phyloP scores from a whole-genome alignment of 2,329 filamentous ascomycete species.

The Colletotrichum euphorbiae region DNA sequence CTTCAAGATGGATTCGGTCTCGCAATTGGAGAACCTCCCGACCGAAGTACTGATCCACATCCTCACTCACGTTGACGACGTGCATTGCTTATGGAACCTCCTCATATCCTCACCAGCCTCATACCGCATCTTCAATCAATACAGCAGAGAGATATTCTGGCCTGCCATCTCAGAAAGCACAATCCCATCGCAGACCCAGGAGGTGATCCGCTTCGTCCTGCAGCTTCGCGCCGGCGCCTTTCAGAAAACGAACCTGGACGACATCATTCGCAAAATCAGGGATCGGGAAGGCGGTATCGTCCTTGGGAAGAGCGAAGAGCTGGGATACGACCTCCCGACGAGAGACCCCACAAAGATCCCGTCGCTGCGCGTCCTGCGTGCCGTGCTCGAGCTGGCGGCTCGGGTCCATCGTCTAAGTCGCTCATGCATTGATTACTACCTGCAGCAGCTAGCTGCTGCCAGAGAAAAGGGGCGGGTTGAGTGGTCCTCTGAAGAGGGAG shows the following conservation, averaged over 20 bases:
- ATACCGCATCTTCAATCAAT: constrained; percentile 21
- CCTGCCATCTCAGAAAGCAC: background rate
- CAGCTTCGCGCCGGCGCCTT: constrained; percentile 24
- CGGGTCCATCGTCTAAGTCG: constrained; percentile 16
- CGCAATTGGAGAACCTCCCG: constrained; percentile 17
- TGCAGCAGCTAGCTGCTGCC: background rate
- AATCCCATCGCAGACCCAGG: constrained; percentile 24
- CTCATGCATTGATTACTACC: constrained; percentile 7
- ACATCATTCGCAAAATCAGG: constrained; percentile 10
- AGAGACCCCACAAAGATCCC: background rate
- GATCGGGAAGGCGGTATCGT: constrained; percentile 31
- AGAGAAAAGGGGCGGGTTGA: background rate
- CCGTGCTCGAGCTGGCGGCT: background rate
- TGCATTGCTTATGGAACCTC: constrained; percentile 30
- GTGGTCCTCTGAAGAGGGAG: background rate
- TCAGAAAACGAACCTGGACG: background rate
- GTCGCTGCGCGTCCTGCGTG: background rate
- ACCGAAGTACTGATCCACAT: constrained; percentile 29
- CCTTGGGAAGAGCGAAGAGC: constrained; percentile 18
- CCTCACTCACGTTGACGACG: constrained; percentile 18
- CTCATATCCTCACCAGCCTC: constrained; percentile 20
- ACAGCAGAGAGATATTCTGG: constrained; percentile 25
- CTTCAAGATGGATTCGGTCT: background rate
- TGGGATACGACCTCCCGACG: constrained; percentile 8
- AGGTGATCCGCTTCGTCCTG: constrained; percentile 20